These are phyloP conservation scores for Diplogelasinospora grovesii DNA, from an alignment of 495 filamentous ascomycete genomes.

Conservation along the genomic window DNA sequence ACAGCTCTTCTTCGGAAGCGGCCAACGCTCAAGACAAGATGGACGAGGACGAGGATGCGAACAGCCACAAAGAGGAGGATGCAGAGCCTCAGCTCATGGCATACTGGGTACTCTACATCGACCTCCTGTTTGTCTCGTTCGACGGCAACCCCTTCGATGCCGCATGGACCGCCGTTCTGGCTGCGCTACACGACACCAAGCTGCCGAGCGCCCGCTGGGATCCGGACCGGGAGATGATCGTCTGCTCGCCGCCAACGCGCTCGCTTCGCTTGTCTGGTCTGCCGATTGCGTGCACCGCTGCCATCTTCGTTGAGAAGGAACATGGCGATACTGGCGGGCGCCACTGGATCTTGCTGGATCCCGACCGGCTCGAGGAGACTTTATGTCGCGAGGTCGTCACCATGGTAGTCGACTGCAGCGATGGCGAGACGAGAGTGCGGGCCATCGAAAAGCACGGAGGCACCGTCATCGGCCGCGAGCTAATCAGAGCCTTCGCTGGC, in stretches of 20 bases:
- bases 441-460: constrained; percentile 81
- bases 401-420: constrained; percentile 61
- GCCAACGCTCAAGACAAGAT: constrained; percentile 24
- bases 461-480: constrained; percentile 29
- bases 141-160: constrained; percentile 89
- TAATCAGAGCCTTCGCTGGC: constrained; percentile 33
- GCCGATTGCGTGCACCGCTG: constrained; percentile 66
- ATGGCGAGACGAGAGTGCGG: constrained; percentile 51
- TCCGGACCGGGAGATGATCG: constrained; percentile 64
- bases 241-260: constrained; percentile 63
- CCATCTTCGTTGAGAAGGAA: constrained; percentile 67
- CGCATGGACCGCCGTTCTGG: constrained; percentile 75
- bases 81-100: constrained; percentile 57
- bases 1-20: constrained; percentile 27
- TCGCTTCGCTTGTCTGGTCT: constrained; percentile 51
- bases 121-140: constrained; percentile 80
- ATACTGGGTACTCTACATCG: constrained; percentile 92
- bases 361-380: constrained; percentile 83
- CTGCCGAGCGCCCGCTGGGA: constrained; percentile 86
- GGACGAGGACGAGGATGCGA: constrained; percentile 39
- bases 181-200: constrained; percentile 71
- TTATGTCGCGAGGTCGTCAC: constrained; percentile 68
- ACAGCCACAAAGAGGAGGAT: constrained; percentile 37
- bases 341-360: constrained; percentile 77
- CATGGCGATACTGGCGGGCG: constrained; percentile 41